Evolutionary conservation across 495 filamentous ascomycete species (phyloP), one percentile per base, ranked within the genome.

Genomic region (Penicillium goetzii): DNA sequence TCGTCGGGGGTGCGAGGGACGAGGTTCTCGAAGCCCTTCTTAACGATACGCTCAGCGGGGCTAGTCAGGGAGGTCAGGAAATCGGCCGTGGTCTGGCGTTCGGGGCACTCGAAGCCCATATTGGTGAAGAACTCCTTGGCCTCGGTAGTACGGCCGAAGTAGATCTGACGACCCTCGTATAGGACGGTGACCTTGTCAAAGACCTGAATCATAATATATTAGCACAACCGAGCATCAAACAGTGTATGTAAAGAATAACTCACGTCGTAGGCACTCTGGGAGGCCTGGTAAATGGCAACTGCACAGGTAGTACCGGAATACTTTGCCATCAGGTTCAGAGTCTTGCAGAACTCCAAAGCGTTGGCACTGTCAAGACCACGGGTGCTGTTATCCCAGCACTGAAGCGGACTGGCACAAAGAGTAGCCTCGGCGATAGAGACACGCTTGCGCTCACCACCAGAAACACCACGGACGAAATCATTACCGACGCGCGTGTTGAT

Each of bases 321-420:
- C 65, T 91, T 85, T 25, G 88, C 90, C 70, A 88, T 81, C 25
- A 90, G 78, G 5, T 88, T 80, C 43, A 94, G 79, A 8, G 86
- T 89, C 65, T 88, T 88, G 61, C 81, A 70, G 56, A 78, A 80
- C n/a, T 92, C 88, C 26, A 95, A 80, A 0, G 92, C 91, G 3
- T 90, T 94, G 23, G 86, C 88, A 28, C 89, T 88, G 65, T 96
- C 92, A 14, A 95, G 78, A 30, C 92, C 92, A 57, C 92, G 85
- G 2, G 91, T 92, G 51, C 83, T 86, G 74, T 96, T 94, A 69
- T 95, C 92, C 89, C 91, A 94, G 25, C 85, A 90, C 54, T 86
- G 81, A 8, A 96, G 74, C 49, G 85, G 85, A 30, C 84, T 84
- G 36, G 87, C 86, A 19, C 84, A 88, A 28, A 90, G 79, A 71